A percentile compares a stretch with the other conserved stretches of the same genome.
Evolutionary conservation across 2,329 filamentous ascomycete genomes (phyloP).

Genomic region (Alternaria triticimaculans): DNA sequence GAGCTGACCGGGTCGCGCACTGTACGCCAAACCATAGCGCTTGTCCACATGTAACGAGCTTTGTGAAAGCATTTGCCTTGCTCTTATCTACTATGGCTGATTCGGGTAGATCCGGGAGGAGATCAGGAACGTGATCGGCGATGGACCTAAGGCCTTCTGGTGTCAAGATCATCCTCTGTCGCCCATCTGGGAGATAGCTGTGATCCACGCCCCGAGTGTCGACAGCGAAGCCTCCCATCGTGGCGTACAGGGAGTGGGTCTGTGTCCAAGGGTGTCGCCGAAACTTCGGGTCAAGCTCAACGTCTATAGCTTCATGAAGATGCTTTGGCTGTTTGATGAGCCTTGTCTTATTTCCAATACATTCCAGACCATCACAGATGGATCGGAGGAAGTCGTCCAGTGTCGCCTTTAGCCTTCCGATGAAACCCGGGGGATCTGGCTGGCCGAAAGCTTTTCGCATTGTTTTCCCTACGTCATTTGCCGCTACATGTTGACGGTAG

Average conservation of each 20-base stretch:
- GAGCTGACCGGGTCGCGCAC: not conserved
- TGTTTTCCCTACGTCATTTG: rapidly evolving
- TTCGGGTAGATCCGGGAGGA: not conserved
- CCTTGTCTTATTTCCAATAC: too few relatives aligned
- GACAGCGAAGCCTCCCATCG: not conserved
- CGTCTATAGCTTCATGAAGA: too few relatives aligned
- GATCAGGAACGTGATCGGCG: rapidly evolving
- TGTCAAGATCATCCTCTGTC: not conserved
- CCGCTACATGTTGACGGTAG: rapidly evolving
- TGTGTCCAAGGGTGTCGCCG: not conserved
- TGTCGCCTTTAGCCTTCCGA: too few relatives aligned
- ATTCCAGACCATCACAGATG: too few relatives aligned
- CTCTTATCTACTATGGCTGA: not conserved
- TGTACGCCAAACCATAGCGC: not conserved
- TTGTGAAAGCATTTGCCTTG: not conserved
- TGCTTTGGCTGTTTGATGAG: too few relatives aligned
- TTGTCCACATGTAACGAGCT: not conserved
- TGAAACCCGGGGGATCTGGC: not conserved
- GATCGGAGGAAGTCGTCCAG: too few relatives aligned
- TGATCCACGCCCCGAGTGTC: not conserved
- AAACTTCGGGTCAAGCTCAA: rapidly evolving
- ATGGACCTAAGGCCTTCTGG: rapidly evolving
- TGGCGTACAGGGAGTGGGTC: not conserved
- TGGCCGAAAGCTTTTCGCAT: not conserved
- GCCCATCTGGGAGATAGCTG: not conserved